Base-by-base conservation (phyloP, 2,329 filamentous ascomycete genomes). In the Ambrosiella beaveri region DNA sequence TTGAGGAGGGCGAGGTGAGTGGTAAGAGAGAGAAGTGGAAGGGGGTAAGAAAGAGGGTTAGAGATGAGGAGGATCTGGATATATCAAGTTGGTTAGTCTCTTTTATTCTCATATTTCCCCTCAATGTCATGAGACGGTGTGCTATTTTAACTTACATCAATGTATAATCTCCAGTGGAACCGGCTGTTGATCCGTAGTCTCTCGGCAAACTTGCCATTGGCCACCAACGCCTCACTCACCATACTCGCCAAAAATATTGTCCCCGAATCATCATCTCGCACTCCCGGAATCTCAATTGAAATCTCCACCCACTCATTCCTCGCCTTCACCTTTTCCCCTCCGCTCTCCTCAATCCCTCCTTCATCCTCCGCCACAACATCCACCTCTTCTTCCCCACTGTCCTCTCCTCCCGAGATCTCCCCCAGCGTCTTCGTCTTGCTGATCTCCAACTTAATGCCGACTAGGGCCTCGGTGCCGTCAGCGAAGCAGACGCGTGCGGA, bases 121-220 rank as follows among this genome's bases (percentile, higher is more conserved):
- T 27, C n/a, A n/a, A 47, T 47, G 4, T n/a, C 13, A n/a, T 13
- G 44, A 8, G 44, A 47, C 2, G 19, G n/a, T 13, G n/a, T 15
- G 19, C 3, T 13, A 15, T 47, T 3, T 44, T 12, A n/a, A 76
- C 86, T 66, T 70, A 96, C 90, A 71, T 98, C 93, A 62, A 98
- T 79, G 71, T 91, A 97, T 59, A 98, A 70, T 71, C 90, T 88
- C 93, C 93, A 98, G 75, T 97, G 91, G 75, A 91, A 98, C 50
- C 90, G 79, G 60, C 76, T 73, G 72, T 96, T 97, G 68, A 98
- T 96, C 70, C 83, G 85, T 66, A 98, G 70, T 65, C 84, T 80
- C 68, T 80, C 81, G 62, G 78, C 77, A 68, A 87, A 79, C 65
- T 77, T 76, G 17, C 82, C 84, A 69, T 82, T 85, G 38, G 81